Evolutionary conservation across 495 filamentous ascomycete genomes (phyloP), one percentile per base, ranked within the genome.

Genomic region (Daldinia vernicosa): DNA sequence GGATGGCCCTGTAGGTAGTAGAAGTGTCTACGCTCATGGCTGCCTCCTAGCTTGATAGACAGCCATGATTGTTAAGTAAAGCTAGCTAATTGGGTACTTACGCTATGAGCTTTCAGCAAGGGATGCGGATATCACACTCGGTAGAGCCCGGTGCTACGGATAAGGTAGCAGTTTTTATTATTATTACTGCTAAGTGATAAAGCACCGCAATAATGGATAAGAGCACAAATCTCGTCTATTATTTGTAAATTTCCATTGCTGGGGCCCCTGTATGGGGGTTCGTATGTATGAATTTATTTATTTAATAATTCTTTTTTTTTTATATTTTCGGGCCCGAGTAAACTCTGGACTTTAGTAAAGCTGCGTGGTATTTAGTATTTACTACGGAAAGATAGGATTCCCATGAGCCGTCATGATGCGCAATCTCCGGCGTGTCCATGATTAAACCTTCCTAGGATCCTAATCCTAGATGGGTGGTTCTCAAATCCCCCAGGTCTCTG

Each of bases 351-450:
- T 9, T 4, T 11, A 3, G 43, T 24, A 17, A 22, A 47, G 9
- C 43, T 12, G 12, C 3, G 17, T 24, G 11, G 43, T 12, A 11
- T 47, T 24, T 47, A 11, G 17, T 47, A 24, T 19, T 9, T 19
- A 47, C 19, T 47, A 0, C 24, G 1, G 17, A 45, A 45, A 22
- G 40, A 45, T 11, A 8, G 40, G 19, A 47, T 47, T 24, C 19
- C 19, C 43, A 47, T 24, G 43, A 47, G 5, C 43, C 43, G 4
- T 47, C 1, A 19, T 4, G 17, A 47, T 47, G 17, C 17, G 69
- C 43, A 66, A 71, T 67, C 63, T 71, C 58, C 63, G 69, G 60
- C 4, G 40, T 51, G 40, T 56, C 60, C 32, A 65, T 67, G 59
- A 64, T 52, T 47, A 63, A 40, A 32, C 28, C 17, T 26, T 57